These are phyloP conservation scores for Peronospora farinosa DNA, from an alignment of 352 stramenopile genomes.

Conservation along the genomic window DNA sequence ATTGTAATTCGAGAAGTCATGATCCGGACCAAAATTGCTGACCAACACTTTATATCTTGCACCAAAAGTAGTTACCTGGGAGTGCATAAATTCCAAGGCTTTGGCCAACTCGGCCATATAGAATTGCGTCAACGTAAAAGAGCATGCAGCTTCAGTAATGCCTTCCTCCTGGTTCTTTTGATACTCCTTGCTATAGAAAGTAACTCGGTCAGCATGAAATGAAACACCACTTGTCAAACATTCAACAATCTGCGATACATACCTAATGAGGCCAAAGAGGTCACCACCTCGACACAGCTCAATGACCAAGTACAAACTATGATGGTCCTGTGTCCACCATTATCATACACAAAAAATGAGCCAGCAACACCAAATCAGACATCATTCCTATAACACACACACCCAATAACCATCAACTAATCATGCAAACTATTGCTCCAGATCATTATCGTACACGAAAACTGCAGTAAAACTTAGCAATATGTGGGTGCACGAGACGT, in stretches of 20 bases:
- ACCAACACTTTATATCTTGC: neutral
- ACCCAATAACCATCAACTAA: too few relatives aligned
- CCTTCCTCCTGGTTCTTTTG: constrained; percentile 50
- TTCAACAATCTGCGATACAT: neutral
- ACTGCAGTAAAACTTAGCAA: constrained; percentile 87
- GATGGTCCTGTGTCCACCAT: constrained; percentile 49
- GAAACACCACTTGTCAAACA: neutral
- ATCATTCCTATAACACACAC: neutral
- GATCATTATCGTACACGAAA: constrained; percentile 54
- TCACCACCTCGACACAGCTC: constrained; percentile 81
- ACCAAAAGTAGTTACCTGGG: constrained; percentile 40
- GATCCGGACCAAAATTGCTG: neutral
- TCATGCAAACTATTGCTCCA: neutral
- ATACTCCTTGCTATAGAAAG: constrained; percentile 35
- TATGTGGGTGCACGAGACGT: constrained; percentile 79
- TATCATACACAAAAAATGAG: constrained; percentile 20
- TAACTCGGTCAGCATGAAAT: neutral
- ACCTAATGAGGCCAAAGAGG: constrained; percentile 78
- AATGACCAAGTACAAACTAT: constrained; percentile 87
- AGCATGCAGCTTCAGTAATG: constrained; percentile 59
- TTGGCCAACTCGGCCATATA: constrained; percentile 90
- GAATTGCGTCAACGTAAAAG: constrained; percentile 79
- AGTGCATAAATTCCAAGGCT: constrained; percentile 93
- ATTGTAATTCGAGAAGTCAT: constrained; percentile 7
- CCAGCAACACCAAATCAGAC: constrained; percentile 11